Base-by-base conservation (phyloP, 108 stramenopile species). In the Ochromonas danica region DNA sequence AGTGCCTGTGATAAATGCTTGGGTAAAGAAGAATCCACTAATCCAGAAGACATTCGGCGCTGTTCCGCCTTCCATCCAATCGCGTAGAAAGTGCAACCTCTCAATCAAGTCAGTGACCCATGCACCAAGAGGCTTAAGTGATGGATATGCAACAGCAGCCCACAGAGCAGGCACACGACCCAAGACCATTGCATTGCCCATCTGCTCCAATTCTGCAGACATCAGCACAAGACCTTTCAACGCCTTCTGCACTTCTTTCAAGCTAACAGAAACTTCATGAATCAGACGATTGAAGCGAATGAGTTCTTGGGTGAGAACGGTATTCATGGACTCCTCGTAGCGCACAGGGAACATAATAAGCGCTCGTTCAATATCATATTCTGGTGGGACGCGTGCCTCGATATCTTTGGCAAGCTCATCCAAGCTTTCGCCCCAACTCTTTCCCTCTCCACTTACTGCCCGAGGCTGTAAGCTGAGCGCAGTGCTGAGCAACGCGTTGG, bases 261-360 rank as follows among this genome's bases (percentile, higher is more conserved):
- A 74, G 1, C 79, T 70, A 3, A 36, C 33, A 35, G 82, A 45
- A 40, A 89, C 87, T n/a, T 70, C 77, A 10, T 2, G 80, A 41
- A 79, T 61, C 45, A 90, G 84, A 2, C 80, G 71, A 61, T 90
- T 90, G 86, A 89, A 90, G 22, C 90, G 71, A 10, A 86, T 82
- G 25, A 89, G 74, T 84, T 90, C 90, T 63, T 90, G 90, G 33
- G 85, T 86, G 62, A 90, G 79, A 22, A 89, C 88, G 1, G 90
- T 89, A 83, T 90, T 90, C 90, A 90, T 90, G 0, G 84, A 81
- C 83, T 90, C 90, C 14, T 87, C 77, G 87, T 88, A 90, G 40
- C 33, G 70, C 40, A 90, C 90, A 6, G 90, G 90, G 67, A 89
- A 90, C 51, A 84, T 71, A 17, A 89, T 80, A 0, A 83, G 85